Evolutionary conservation across 2,329 filamentous ascomycete genomes (phyloP).

Genomic region (Neofusicoccum kwambonambiense): DNA sequence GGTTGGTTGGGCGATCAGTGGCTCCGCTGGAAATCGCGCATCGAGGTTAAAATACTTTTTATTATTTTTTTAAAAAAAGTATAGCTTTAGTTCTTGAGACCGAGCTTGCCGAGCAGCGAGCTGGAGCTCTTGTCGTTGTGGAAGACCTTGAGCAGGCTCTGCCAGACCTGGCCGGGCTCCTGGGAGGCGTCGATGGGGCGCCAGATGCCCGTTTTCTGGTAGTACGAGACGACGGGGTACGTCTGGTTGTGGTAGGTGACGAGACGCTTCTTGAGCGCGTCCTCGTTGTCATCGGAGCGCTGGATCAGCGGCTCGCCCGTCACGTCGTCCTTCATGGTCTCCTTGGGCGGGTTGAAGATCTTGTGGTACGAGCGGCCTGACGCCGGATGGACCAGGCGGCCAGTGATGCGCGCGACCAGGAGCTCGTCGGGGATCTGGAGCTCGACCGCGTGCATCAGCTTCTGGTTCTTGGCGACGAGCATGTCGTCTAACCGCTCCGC

Average conservation of each 20-base stretch:
- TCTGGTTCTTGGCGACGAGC: constrained; percentile 75
- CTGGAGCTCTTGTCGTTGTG: constrained; percentile 56
- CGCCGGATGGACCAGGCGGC: constrained; percentile 90
- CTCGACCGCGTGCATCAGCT: constrained; percentile 91
- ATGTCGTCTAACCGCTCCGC: constrained; percentile 93
- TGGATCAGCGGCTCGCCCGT: constrained; percentile 96
- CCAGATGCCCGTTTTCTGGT: constrained; percentile 98
- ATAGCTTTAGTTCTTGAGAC: constrained; percentile 48
- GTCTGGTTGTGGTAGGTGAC: constrained; percentile 94
- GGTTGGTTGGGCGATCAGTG: too few relatives aligned
- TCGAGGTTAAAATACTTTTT: background rate
- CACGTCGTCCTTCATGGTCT: constrained; percentile 89
- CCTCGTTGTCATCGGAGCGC: constrained; percentile 95
- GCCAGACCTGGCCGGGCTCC: constrained; percentile 94
- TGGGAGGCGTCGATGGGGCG: constrained; percentile 92
- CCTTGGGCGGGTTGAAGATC: constrained; percentile 97
- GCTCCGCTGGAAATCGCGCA: background rate
- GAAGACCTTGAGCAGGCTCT: constrained; percentile 83
- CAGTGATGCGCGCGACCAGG: constrained; percentile 93
- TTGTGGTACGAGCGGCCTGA: constrained; percentile 97
- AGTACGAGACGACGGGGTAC: constrained; percentile 87
- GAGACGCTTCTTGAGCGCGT: constrained; percentile 91
- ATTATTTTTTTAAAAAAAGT: background rate
- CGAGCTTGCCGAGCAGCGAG: constrained; percentile 52
- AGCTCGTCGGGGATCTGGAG: constrained; percentile 94